phyloP scores from a whole-genome alignment of 148 eudicot genomes.

The Rheum nobile region DNA sequence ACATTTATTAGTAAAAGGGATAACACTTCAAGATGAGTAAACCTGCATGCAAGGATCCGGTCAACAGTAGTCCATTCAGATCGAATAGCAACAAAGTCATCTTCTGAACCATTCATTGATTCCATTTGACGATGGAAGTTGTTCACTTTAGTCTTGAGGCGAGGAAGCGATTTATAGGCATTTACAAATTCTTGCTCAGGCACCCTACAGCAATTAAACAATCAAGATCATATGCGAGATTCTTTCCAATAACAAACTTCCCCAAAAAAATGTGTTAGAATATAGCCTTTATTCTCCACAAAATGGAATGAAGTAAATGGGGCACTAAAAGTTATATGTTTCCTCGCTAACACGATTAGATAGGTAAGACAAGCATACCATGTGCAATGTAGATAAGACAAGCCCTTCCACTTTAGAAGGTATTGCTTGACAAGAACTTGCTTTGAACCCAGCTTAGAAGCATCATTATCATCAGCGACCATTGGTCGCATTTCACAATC shows the following conservation, averaged over 20 bases:
- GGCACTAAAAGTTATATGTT: not conserved
- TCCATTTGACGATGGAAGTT: constrained; percentile 71
- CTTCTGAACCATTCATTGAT: constrained; percentile 55
- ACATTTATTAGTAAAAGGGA: not conserved
- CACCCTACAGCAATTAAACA: constrained; percentile 41
- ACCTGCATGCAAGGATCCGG: constrained; percentile 96
- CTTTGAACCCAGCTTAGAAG: constrained; percentile 57
- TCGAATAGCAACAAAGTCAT: constrained; percentile 75
- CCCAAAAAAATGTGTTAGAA: not conserved
- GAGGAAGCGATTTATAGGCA: constrained; percentile 87
- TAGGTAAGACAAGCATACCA: constrained; percentile 41
- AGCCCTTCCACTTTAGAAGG: constrained; percentile 95
- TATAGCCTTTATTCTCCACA: no score
- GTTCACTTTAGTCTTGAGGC: constrained; percentile 78
- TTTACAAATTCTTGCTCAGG: constrained; percentile 74
- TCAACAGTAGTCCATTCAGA: constrained; percentile 98
- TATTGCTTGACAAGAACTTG: constrained; percentile 77
- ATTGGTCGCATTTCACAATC: constrained; percentile 84
- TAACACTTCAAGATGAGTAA: constrained; percentile 7
- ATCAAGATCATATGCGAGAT: not conserved
- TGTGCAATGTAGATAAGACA: constrained; percentile 90
- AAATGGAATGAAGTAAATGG: not conserved
- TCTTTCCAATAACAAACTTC: not conserved
- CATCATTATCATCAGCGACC: constrained; percentile 56
- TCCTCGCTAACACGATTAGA: not conserved